Base-by-base conservation (phyloP, 139 green algal genomes). In the Dunaliella sp. region DNA sequence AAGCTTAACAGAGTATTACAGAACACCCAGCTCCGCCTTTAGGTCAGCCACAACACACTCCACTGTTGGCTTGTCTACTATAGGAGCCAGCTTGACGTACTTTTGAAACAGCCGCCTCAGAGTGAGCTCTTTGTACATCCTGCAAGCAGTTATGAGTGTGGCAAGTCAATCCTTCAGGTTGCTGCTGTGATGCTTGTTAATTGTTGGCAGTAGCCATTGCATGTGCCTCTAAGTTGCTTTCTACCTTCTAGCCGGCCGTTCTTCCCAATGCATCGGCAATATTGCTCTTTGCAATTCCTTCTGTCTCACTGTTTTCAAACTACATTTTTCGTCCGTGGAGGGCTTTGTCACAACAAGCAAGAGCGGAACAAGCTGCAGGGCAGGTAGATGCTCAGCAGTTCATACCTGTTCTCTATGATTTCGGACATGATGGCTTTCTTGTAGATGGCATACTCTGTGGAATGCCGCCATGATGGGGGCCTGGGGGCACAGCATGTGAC, bases 371-470 rank as follows among this genome's bases (percentile, higher is more conserved):
- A n/a, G n/a, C n/a, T n/a, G n/a, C n/a, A n/a, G n/a, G n/a, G n/a
- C n/a, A n/a, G n/a, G n/a, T n/a, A n/a, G n/a, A n/a, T n/a, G n/a
- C n/a, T n/a, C n/a, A n/a, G n/a, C n/a, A n/a, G 16, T 65, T 65
- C 48, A 7, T 65, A 65, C 48, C 48, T 65, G 48, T 16, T 7
- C 30, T 34, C 76, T 12, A 81, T 31, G n/a, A 81, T 34, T 31
- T 81, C 76, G 12, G 76, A 33, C 31, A 81, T 81, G 30, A 81
- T 81, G n/a, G 76, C 76, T 24, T 81, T 81, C n/a, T 81, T 81
- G 76, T 81, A 81, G n/a, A 81, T 34, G 7, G 76, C 76, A 37
- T 81, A 81, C 12, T 81, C 76, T 36, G 76, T 81, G 30, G 76
- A 33, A 12, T n/a, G n/a, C n/a, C n/a, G n/a, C n/a, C n/a, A n/a